phyloP scores from a whole-genome alignment of 2,329 filamentous ascomycete species.

The Pestalotiopsis sp. region DNA sequence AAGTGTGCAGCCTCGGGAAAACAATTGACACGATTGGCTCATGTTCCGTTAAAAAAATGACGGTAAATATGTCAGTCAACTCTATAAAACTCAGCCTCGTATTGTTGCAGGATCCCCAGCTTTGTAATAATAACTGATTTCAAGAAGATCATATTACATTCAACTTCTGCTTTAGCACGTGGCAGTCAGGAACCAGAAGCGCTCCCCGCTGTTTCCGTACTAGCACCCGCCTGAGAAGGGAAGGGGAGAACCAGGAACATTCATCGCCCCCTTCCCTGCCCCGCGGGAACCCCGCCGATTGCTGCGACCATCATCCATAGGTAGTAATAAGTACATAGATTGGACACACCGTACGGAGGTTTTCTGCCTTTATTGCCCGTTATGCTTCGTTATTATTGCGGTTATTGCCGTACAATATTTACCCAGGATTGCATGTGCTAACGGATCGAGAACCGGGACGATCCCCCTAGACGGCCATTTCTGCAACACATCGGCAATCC shows the following conservation, averaged over 20 bases:
- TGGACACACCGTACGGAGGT: not conserved
- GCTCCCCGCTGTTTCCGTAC: conserved; percentile 1
- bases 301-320: not conserved
- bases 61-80: not conserved
- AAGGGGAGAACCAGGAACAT: conserved; percentile 1
- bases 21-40: too few species aligned
- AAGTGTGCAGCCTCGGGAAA: too few species aligned
- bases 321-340: not conserved
- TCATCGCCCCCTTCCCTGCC: not conserved
- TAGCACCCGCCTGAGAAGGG: not conserved
- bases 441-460: not conserved
- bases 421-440: not conserved
- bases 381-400: not conserved
- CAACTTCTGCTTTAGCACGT: not conserved
- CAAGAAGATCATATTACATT: not conserved
- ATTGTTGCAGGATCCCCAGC: not conserved
- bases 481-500: not conserved
- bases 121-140: not conserved
- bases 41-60: too few species aligned
- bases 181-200: not conserved
- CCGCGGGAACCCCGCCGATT: conserved; percentile 2
- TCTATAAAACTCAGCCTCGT: not conserved
- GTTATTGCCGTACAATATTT: not conserved
- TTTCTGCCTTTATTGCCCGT: not conserved
- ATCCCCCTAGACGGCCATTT: not conserved